These are phyloP conservation scores for Catenaria anguillulae DNA, from an alignment of 371 early-diverging fungal genomes.

Conservation along the genomic window DNA sequence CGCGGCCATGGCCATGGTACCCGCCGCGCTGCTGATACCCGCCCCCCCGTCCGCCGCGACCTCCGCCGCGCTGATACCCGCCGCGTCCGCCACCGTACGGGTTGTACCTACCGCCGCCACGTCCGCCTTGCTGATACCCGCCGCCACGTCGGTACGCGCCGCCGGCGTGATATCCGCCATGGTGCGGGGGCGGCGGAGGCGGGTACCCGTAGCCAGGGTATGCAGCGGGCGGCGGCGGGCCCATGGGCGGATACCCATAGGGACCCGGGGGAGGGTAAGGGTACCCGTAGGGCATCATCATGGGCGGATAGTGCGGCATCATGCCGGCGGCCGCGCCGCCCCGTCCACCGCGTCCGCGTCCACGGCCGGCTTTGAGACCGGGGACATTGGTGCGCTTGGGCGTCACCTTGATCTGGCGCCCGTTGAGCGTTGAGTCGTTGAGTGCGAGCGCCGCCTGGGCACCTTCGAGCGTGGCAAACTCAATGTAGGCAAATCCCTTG, in stretches of 20 bases:
- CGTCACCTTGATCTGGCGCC: slow-evolving; percentile 71
- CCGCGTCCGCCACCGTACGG: too few species aligned
- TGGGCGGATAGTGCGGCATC: slow-evolving; percentile 16
- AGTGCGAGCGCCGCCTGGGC: slow-evolving; percentile 77
- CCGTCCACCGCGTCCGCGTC: slow-evolving; percentile 51
- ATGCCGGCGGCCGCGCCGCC: slow-evolving; percentile 15
- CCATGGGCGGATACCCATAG: neutral
- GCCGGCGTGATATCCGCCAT: neutral
- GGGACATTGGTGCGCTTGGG: slow-evolving; percentile 95
- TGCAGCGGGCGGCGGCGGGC: neutral
- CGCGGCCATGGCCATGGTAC: too few species aligned
- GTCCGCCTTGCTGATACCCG: neutral
- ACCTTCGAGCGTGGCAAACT: slow-evolving; percentile 74
- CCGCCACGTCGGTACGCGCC: neutral
- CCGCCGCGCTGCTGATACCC: too few species aligned
- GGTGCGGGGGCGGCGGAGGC: neutral
- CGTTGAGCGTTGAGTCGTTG: slow-evolving; percentile 78
- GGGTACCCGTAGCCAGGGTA: neutral
- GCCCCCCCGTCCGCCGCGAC: too few species aligned
- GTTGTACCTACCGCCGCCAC: too few species aligned
- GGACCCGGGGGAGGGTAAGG: neutral
- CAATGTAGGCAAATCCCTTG: slow-evolving; percentile 94
- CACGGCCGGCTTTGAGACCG: slow-evolving; percentile 51
- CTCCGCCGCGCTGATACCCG: too few species aligned
- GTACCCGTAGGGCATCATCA: slow-evolving; percentile 14